Percentiles rank a stretch among this genome's conserved stretches.
Evolutionary conservation across 805 yeast species (phyloP).

Genomic region (Komagataella pastoris): DNA sequence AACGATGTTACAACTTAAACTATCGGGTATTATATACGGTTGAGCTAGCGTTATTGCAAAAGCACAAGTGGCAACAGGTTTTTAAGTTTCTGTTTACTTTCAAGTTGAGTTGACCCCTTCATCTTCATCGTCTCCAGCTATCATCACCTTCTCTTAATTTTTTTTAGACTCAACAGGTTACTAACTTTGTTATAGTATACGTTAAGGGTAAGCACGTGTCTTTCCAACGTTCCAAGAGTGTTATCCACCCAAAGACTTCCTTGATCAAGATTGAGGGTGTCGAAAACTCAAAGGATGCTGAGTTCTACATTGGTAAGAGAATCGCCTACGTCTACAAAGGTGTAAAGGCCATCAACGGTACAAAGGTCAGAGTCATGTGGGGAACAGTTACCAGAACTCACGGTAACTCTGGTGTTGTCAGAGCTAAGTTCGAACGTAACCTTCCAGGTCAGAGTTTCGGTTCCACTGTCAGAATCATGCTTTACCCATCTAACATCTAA

Average conservation of each 20-base stretch:
- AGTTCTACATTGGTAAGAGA: slow-evolving; percentile 99
- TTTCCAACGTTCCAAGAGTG: slow-evolving; percentile 98
- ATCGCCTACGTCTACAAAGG: slow-evolving; percentile 99
- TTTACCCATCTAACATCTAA: slow-evolving; percentile 99
- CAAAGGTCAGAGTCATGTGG: slow-evolving; percentile 99
- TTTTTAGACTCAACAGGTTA: slow-evolving; percentile 1
- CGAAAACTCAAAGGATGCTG: slow-evolving; percentile 80
- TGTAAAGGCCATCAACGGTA: slow-evolving; percentile 93
- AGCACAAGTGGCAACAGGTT: not conserved
- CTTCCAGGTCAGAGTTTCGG: slow-evolving; percentile 99
- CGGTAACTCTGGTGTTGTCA: slow-evolving; percentile 96
- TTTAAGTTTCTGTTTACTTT: not conserved
- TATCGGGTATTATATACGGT: not conserved
- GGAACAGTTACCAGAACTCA: slow-evolving; percentile 98
- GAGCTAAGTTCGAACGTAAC: slow-evolving; percentile 98
- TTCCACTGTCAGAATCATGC: slow-evolving; percentile 99
- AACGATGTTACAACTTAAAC: not conserved
- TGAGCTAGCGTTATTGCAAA: not conserved
- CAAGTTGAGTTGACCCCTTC: not conserved
- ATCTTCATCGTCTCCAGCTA: not conserved
- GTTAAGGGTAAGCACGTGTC: slow-evolving; percentile 99
- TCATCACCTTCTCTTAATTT: slow-evolving; percentile 8
- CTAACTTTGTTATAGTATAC: slow-evolving; percentile 51
- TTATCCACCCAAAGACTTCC: slow-evolving; percentile 96
- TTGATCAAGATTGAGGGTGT: slow-evolving; percentile 97